Evolutionary conservation across 257 asterid genomes (phyloP).

Genomic region (Solanum sejunctum): DNA sequence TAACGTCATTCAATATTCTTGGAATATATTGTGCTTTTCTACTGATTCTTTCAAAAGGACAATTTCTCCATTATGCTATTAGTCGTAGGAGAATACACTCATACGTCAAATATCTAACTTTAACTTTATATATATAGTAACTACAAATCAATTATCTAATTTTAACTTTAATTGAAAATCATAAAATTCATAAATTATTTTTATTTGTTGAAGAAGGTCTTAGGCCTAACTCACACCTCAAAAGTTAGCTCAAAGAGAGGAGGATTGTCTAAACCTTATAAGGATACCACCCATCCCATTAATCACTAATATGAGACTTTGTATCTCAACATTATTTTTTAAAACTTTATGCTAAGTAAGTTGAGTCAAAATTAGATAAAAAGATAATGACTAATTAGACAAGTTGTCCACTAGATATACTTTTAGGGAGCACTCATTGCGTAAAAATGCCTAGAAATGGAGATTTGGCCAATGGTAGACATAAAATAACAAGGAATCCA

Average conservation of each 20-base stretch:
- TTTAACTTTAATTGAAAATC: not conserved
- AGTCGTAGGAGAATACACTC: not conserved
- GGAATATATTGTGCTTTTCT: not conserved
- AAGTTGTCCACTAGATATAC: not conserved
- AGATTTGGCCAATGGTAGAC: not conserved
- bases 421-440: not conserved
- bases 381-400: not conserved
- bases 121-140: not conserved
- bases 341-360: not conserved
- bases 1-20: not conserved
- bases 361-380: not conserved
- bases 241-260: too few species aligned
- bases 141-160: not conserved
- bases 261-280: too few species aligned
- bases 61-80: not conserved
- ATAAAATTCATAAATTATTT: not conserved
- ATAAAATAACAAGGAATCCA: constrained; percentile 12
- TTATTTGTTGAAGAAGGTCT: too few species aligned
- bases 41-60: not conserved
- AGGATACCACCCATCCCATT: too few species aligned
- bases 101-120: not conserved
- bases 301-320: too few species aligned
- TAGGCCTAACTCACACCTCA: too few species aligned
- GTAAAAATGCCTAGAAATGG: not conserved
- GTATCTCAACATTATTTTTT: too few species aligned